A percentile compares a stretch with the other conserved stretches of the same genome.
These are phyloP conservation scores for Salix udensis DNA, from an alignment of 345 rosid genomes.

Conservation along the genomic window DNA sequence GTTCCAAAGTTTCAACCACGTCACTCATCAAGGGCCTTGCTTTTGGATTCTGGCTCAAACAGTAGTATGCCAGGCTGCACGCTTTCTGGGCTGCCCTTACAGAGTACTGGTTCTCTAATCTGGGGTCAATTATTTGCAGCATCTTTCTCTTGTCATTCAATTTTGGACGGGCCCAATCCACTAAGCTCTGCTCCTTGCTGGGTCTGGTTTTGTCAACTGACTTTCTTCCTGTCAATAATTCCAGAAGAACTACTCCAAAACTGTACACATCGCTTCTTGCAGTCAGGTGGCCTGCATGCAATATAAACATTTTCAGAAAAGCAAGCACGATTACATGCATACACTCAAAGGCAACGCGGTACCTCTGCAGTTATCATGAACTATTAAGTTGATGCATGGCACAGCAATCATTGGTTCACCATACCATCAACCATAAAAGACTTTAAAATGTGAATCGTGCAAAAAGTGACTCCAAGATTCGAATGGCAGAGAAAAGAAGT, in stretches of 20 bases:
- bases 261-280: constrained; percentile 96
- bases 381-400: not conserved
- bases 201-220: constrained; percentile 96
- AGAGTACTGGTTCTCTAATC: constrained; percentile 82
- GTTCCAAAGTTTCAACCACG: constrained; percentile 90
- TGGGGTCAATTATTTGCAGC: constrained; percentile 85
- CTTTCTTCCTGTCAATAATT: constrained; percentile 85
- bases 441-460: not conserved
- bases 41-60: constrained; percentile 93
- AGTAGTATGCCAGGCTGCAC: constrained; percentile 90
- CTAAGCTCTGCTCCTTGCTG: constrained; percentile 90
- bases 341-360: not conserved
- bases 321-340: not conserved
- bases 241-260: constrained; percentile 92
- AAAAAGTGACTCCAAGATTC: not conserved
- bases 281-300: constrained; percentile 77
- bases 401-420: not conserved
- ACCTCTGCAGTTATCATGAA: not conserved
- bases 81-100: constrained; percentile 93
- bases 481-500: not conserved
- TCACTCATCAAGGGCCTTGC: constrained; percentile 98
- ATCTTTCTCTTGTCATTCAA: constrained; percentile 83
- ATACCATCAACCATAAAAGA: not conserved
- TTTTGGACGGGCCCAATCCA: constrained; percentile 98
- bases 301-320: constrained; percentile 16